Evolutionary conservation across 192 early-diverging fungal genomes (phyloP).

Genomic region (Nowakowskiella sp.): DNA sequence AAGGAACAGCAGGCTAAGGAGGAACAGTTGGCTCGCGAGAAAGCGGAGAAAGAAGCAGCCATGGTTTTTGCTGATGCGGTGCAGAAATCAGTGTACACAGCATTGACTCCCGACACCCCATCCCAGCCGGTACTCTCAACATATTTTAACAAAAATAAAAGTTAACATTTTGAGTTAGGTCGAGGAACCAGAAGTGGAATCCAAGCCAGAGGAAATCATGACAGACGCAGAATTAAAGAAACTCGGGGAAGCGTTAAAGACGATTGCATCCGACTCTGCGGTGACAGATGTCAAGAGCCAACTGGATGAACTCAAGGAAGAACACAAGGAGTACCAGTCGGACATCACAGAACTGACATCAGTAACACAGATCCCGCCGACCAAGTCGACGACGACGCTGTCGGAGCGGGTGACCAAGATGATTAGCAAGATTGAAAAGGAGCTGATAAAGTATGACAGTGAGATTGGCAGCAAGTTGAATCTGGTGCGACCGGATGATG

Average conservation of each 20-base stretch:
- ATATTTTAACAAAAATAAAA: not conserved
- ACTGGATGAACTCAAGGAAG: constrained; percentile 38
- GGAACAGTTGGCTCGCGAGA: constrained; percentile 7
- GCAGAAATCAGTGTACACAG: not conserved
- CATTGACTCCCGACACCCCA: no score
- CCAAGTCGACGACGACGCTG: constrained; percentile 50
- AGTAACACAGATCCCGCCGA: constrained; percentile 41
- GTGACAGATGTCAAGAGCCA: constrained; percentile 35
- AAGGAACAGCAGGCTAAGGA: not conserved
- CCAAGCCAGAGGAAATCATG: constrained; percentile 15
- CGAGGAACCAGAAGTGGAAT: not conserved
- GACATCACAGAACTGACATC: constrained; percentile 46
- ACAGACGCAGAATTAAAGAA: constrained; percentile 31
- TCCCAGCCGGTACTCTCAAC: no score
- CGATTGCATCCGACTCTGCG: constrained; percentile 34
- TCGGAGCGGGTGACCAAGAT: constrained; percentile 70
- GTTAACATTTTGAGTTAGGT: not conserved
- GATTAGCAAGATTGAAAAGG: constrained; percentile 64
- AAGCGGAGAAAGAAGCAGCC: constrained; percentile 32
- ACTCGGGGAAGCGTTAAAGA: constrained; percentile 39
- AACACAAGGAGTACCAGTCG: constrained; percentile 33
- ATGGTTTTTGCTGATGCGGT: not conserved
- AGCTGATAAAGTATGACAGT: constrained; percentile 55
- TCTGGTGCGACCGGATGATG: constrained; percentile 55
- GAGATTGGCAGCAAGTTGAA: constrained; percentile 60